These are phyloP conservation scores for Lagenidium giganteum DNA, from an alignment of 352 stramenopile species.

Conservation along the genomic window DNA sequence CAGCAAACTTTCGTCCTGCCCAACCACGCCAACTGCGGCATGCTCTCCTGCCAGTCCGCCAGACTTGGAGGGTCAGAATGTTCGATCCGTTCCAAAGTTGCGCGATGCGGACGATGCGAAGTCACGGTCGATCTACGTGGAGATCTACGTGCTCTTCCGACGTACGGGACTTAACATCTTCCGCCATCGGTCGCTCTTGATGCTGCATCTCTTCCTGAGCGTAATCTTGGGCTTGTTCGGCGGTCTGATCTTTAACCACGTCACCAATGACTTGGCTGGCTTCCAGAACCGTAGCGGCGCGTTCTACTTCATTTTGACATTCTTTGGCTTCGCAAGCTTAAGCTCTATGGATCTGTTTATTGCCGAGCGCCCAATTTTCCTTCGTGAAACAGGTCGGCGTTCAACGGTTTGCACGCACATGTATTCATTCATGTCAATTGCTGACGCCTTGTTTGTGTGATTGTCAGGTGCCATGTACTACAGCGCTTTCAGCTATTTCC, in stretches of 20 bases:
- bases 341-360: constrained; percentile 86
- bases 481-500: constrained; percentile 68
- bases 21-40: constrained; percentile 2
- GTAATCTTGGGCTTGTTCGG: constrained; percentile 54
- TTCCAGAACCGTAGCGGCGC: constrained; percentile 83
- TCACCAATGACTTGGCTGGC: constrained; percentile 74
- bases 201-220: constrained; percentile 59
- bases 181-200: constrained; percentile 62
- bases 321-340: constrained; percentile 82
- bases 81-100: no score
- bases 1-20: constrained; percentile 7
- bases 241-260: constrained; percentile 75
- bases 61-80: no score
- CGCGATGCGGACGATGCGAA: not conserved
- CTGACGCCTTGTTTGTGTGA: not conserved
- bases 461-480: constrained; percentile 68
- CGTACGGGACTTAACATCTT: constrained; percentile 70
- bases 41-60: constrained; percentile 21
- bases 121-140: constrained; percentile 42
- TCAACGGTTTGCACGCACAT: no score
- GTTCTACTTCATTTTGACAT: constrained; percentile 85
- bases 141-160: constrained; percentile 64
- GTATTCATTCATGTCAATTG: not conserved
- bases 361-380: constrained; percentile 62
- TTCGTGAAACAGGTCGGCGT: constrained; percentile 61